Base-by-base conservation (phyloP, 805 yeast genomes). In the Hanseniaspora thailandica region DNA sequence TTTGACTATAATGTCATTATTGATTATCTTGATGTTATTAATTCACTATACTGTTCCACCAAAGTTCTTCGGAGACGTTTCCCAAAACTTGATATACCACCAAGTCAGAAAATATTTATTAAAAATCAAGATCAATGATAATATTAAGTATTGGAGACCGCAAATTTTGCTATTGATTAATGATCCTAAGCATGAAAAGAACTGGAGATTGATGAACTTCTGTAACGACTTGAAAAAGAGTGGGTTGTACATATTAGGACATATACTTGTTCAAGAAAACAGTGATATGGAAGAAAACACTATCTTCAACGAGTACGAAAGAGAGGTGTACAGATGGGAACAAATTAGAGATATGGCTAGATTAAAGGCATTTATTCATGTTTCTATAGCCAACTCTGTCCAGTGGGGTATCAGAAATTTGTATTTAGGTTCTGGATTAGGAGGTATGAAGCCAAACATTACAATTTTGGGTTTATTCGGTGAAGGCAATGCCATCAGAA, bases 101-200 rank as follows among this genome's bases (percentile, higher is more conserved):
- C 99, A 93, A 67, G 97, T 93, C 10, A 73, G 99, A 59, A 93
- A 93, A 64, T 93, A 93, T 63, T 52, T 67, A 17, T 70, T 87
- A 43, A 69, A 93, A 56, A 73, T 95, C 52, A 72, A 90, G 41
- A 77, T 87, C 55, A 87, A 87, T 61, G 96, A 93, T 62, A 94
- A 90, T 64, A 96, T 93, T 50, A 93, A 93, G 68, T 93, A 89
- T 65, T 93, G 99, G 98, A 75, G 99, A 60, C 99, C 99, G 0
- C 99, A 93, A 66, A 82, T 93, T 38, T 70, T 93, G 55, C 68
- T 93, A 30, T 69, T 93, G 33, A 90, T 89, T 39, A 97, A 93
- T 62, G 85, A 87, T 60, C 97, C 99, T 0, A 71, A 96, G 57
- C 54, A 43, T 28, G 54, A 50, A 43, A 81, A 95, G 0, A 77